Evolutionary conservation across 495 filamentous ascomycete genomes (phyloP).

Genomic region (Hypoxylon rickii): DNA sequence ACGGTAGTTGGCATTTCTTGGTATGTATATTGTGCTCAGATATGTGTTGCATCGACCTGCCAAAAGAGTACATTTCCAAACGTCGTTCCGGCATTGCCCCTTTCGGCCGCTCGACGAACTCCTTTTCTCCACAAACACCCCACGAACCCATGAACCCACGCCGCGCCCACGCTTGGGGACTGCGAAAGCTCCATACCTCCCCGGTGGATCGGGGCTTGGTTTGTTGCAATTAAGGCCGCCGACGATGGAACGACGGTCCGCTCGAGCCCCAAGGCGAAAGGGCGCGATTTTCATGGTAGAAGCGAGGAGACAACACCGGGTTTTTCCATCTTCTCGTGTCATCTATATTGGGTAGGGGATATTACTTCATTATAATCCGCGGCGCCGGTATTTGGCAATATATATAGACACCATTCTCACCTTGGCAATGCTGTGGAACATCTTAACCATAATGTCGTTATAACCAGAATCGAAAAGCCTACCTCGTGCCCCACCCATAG

Average conservation of each 20-base stretch:
- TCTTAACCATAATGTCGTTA: slow-evolving; percentile 1
- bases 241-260: slow-evolving; percentile 39
- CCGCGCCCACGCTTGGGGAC: slow-evolving; percentile 5
- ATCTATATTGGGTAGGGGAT: slow-evolving; percentile 9
- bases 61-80: slow-evolving; percentile 13
- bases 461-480: not conserved
- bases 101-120: slow-evolving; percentile 26
- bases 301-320: slow-evolving; percentile 2
- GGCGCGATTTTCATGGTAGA: slow-evolving; percentile 16
- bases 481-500: not conserved
- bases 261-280: slow-evolving; percentile 4
- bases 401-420: slow-evolving; percentile 20
- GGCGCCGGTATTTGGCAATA: slow-evolving; percentile 17
- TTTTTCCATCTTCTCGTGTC: not conserved
- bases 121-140: slow-evolving; percentile 21
- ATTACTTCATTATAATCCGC: slow-evolving; percentile 14
- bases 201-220: slow-evolving; percentile 5
- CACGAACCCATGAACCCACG: slow-evolving; percentile 20
- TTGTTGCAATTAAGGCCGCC: slow-evolving; percentile 13
- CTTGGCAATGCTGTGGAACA: slow-evolving; percentile 11
- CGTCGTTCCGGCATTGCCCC: slow-evolving; percentile 36
- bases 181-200: not conserved
- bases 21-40: not conserved
- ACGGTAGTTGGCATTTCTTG: slow-evolving; percentile 28
- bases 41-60: slow-evolving; percentile 24